phyloP scores from a whole-genome alignment of 179 eudicot genomes.

The Carnegiea gigantea region DNA sequence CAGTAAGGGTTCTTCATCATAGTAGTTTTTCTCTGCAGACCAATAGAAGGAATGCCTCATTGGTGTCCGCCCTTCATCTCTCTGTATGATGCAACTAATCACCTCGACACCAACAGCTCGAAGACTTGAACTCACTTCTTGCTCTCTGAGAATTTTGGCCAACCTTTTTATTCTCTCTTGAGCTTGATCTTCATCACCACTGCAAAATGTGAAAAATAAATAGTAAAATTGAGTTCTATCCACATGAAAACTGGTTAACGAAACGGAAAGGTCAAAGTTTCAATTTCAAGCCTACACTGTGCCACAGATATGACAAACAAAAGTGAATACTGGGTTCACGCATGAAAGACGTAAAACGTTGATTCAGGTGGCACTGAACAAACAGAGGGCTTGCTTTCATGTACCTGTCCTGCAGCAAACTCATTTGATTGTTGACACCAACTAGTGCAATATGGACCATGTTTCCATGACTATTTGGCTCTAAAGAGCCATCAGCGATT shows the following conservation, averaged over 20 bases:
- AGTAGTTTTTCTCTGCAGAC: slow-evolving; percentile 71
- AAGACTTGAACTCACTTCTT: slow-evolving; percentile 76
- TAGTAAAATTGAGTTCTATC: neutral
- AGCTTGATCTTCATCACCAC: slow-evolving; percentile 99
- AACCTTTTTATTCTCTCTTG: slow-evolving; percentile 90
- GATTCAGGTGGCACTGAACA: neutral
- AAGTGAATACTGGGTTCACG: too few species aligned
- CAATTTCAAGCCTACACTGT: too few species aligned
- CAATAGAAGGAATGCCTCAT: slow-evolving; percentile 96
- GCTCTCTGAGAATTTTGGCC: slow-evolving; percentile 80
- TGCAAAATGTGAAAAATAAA: slow-evolving; percentile 33
- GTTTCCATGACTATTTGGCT: slow-evolving; percentile 55
- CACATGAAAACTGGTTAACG: neutral
- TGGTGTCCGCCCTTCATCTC: slow-evolving; percentile 97
- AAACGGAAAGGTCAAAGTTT: neutral
- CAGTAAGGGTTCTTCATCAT: slow-evolving; percentile 74
- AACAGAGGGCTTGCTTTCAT: neutral
- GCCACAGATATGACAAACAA: too few species aligned
- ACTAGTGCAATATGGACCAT: slow-evolving; percentile 91
- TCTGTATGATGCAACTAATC: slow-evolving; percentile 92
- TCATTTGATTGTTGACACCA: slow-evolving; percentile 96
- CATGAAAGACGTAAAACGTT: too few species aligned
- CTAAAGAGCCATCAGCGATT: slow-evolving; percentile 34
- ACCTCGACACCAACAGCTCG: slow-evolving; percentile 77
- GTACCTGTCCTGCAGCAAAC: slow-evolving; percentile 97